Base-by-base conservation (phyloP, 768 basidiomycete species). In the Porpolomopsis calyptriformis region DNA sequence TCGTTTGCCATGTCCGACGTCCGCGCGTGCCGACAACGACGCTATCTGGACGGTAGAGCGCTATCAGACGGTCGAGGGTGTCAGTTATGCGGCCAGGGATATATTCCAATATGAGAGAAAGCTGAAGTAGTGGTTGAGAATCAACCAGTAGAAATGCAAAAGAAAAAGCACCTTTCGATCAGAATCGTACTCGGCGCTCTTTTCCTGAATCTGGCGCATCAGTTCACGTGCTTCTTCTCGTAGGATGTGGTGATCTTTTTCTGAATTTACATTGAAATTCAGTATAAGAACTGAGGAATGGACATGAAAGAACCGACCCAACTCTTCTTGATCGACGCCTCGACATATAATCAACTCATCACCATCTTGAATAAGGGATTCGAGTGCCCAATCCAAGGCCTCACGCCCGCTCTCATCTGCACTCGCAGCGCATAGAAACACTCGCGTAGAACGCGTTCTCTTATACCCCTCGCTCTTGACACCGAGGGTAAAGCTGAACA, bases 311-410 rank as follows among this genome's bases (percentile, higher is more conserved):
- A 24, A 58, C 77, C 26, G 50, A 89, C 88, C 83, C 22, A 89
- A 65, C 26, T 83, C 85, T 27, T 91, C 92, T 50, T 85, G 77
- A 51, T 94, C 91, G 11, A 94, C 77, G 0, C 94, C 94, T 29
- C 94, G 70, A 47, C 88, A 86, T 7, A 97, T 84, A 47, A 99
- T 80, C 18, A 98, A 66, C 64, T 98, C 94, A 59, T 98, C 94
- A 1, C 88, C 87, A 46, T 88, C 85, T 61, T 87, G 83, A 6
- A 83, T 78, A 9, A 99, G 71, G 26, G 75, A 73, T 54, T 89
- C 85, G 23, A 97, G 71, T n/a, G 78, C 71, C 94, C 94, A 99
- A 47, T 96, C 89, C 6, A 98, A 67, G 0, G 94, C 93, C 55
- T 91, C 80, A 4, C 72, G 64, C 0, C 93, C 93, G 49, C 84